Evolutionary conservation across 2,329 filamentous ascomycete species (phyloP).

Genomic region (Nemania sp.): DNA sequence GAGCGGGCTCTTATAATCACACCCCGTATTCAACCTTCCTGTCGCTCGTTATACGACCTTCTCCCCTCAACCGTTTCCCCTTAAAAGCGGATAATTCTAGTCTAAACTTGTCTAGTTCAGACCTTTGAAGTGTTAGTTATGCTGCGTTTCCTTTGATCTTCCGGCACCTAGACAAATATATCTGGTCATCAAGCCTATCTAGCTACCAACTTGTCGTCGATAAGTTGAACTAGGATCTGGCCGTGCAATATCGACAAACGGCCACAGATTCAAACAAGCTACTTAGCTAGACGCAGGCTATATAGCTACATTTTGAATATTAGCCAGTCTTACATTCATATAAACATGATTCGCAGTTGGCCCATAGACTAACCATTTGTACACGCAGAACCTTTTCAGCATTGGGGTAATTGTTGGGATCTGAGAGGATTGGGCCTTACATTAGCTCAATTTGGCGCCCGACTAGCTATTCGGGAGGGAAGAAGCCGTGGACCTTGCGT

Average conservation of each 20-base stretch:
- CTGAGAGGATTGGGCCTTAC: neutral
- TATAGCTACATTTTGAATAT: neutral
- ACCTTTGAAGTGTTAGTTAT: conserved; percentile 27
- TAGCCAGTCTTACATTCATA: neutral
- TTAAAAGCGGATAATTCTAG: conserved; percentile 8
- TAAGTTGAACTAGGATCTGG: neutral
- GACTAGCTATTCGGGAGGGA: neutral
- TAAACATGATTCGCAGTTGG: neutral
- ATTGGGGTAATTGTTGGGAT: neutral
- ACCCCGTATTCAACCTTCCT: conserved; percentile 27
- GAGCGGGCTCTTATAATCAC: conserved; percentile 35
- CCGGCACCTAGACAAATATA: neutral
- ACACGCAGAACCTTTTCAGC: conserved; percentile 13
- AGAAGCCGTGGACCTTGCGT: neutral
- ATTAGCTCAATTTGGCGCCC: neutral
- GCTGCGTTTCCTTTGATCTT: conserved; percentile 15
- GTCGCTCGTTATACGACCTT: conserved; percentile 37
- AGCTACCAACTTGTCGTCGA: neutral
- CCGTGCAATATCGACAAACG: neutral
- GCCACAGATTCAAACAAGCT: neutral
- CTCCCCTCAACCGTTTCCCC: conserved; percentile 2
- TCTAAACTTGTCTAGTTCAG: neutral
- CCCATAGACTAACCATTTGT: conserved; percentile 10
- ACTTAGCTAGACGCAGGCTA: neutral
- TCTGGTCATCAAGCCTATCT: neutral